phyloP scores from a whole-genome alignment of 2,329 filamentous ascomycete species.

The Graphilbum sp. region DNA sequence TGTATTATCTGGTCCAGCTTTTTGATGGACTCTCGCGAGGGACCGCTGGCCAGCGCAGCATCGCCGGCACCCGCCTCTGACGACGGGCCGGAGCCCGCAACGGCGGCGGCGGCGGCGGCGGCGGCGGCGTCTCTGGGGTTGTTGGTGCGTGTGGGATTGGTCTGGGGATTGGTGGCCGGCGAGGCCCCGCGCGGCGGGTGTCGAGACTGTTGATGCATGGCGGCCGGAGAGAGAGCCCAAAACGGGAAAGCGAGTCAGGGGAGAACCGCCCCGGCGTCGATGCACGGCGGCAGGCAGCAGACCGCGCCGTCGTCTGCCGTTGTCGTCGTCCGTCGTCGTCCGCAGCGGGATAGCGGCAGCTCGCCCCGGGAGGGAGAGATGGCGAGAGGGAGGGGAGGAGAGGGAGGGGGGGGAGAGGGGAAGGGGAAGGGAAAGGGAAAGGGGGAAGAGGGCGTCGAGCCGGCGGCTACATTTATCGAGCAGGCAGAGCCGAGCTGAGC shows the following conservation, averaged over 20 bases:
- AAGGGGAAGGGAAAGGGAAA: neutral
- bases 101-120: slow-evolving; percentile 16
- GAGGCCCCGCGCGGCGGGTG: slow-evolving; percentile 56
- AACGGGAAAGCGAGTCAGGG: too few relatives aligned
- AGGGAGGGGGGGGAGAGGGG: neutral
- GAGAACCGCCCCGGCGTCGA: too few relatives aligned
- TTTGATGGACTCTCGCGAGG: slow-evolving; percentile 50
- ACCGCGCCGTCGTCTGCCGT: too few relatives aligned
- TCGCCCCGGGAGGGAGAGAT: too few relatives aligned
- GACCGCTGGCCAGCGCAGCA: slow-evolving; percentile 22
- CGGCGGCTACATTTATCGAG: neutral
- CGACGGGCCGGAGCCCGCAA: slow-evolving; percentile 20
- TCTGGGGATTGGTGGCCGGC: slow-evolving; percentile 54
- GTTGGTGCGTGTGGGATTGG: slow-evolving; percentile 56
- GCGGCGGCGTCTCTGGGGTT: slow-evolving; percentile 49
- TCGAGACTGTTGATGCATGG: slow-evolving; percentile 84
- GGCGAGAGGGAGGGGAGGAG: neutral
- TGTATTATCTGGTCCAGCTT: slow-evolving; percentile 91
- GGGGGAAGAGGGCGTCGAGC: neutral
- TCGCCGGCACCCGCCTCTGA: slow-evolving; percentile 31
- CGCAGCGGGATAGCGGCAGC: too few relatives aligned
- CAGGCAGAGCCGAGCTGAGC: too few relatives aligned
- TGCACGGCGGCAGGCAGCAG: too few relatives aligned
- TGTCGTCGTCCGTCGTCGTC: too few relatives aligned
- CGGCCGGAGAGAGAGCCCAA: neutral